These are phyloP conservation scores for Melanopsichium pennsylvanicum DNA, from an alignment of 1,284 basidiomycete genomes.

Conservation along the genomic window DNA sequence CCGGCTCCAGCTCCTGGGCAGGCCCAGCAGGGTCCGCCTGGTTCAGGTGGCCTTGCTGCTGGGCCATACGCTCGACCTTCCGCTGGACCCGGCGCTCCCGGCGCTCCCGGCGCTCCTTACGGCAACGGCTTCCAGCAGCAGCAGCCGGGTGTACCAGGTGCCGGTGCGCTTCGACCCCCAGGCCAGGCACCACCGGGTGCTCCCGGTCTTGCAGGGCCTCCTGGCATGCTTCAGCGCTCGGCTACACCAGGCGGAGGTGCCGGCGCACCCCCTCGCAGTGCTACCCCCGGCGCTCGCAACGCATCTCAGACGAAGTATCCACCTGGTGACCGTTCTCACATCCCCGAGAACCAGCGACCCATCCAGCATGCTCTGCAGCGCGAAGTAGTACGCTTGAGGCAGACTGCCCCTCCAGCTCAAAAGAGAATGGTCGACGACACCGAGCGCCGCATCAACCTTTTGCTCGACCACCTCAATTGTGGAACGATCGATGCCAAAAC, in stretches of 20 bases:
- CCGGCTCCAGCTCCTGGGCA: constrained; percentile 20
- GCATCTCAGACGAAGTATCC: constrained; percentile 77
- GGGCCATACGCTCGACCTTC: constrained; percentile 44
- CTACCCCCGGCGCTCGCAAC: constrained; percentile 45
- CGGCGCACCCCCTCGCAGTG: constrained; percentile 55
- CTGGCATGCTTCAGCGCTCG: constrained; percentile 65
- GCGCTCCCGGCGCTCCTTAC: no score
- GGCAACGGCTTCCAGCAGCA: constrained; percentile 35
- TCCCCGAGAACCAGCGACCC: constrained; percentile 76
- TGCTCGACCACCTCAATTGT: constrained; percentile 92
- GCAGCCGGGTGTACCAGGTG: constrained; percentile 20
- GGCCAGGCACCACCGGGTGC: constrained; percentile 26
- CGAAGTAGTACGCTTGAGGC: constrained; percentile 49
- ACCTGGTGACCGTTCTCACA: constrained; percentile 90
- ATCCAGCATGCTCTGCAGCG: constrained; percentile 70
- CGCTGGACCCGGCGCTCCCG: constrained; percentile 13
- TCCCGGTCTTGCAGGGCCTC: constrained; percentile 45
- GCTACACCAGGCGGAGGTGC: constrained; percentile 65
- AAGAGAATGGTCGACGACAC: constrained; percentile 86
- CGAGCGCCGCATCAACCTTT: constrained; percentile 81
- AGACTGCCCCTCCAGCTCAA: constrained; percentile 74
- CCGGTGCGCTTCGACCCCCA: constrained; percentile 36
- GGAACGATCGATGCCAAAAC: constrained; percentile 72
- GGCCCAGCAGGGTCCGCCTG: constrained; percentile 34
- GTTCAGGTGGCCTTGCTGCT: constrained; percentile 32